Evolutionary conservation across 176 grass and related monocot species (phyloP).

Genomic region (Lolium multiflorum): DNA sequence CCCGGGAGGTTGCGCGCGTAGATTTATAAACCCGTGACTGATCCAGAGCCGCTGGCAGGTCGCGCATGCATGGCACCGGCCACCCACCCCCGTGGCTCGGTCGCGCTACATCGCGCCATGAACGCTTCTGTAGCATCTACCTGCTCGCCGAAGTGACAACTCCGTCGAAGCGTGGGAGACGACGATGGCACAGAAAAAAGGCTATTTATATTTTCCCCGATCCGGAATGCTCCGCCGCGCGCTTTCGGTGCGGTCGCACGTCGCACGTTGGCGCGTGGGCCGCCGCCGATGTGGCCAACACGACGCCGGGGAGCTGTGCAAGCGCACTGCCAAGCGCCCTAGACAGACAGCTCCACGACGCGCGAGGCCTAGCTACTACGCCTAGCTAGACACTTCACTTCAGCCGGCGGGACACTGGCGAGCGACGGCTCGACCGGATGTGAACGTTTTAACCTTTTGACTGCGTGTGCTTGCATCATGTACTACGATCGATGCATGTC

Average conservation of each 20-base stretch:
- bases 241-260: slow-evolving; percentile 35
- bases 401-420: neutral
- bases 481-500: neutral
- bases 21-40: no score
- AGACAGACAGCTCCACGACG: slow-evolving; percentile 32
- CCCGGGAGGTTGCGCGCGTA: no score
- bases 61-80: neutral
- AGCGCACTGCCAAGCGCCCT: slow-evolving; percentile 23
- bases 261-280: neutral
- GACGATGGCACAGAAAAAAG: neutral
- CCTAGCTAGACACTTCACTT: neutral
- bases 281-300: slow-evolving; percentile 34
- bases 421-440: neutral
- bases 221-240: slow-evolving; percentile 37
- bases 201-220: slow-evolving; percentile 3
- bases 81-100: slow-evolving; percentile 20
- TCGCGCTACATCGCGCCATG: neutral
- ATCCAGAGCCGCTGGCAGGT: no score
- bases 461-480: slow-evolving; percentile 3
- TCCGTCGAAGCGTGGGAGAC: neutral
- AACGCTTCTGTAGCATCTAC: neutral
- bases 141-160: neutral
- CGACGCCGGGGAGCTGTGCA: neutral
- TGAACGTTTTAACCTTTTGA: slow-evolving; percentile 42
- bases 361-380: neutral